Conservation (phyloP, 2,329 filamentous ascomycete species). For the Neoarthrinium moseri region DNA sequence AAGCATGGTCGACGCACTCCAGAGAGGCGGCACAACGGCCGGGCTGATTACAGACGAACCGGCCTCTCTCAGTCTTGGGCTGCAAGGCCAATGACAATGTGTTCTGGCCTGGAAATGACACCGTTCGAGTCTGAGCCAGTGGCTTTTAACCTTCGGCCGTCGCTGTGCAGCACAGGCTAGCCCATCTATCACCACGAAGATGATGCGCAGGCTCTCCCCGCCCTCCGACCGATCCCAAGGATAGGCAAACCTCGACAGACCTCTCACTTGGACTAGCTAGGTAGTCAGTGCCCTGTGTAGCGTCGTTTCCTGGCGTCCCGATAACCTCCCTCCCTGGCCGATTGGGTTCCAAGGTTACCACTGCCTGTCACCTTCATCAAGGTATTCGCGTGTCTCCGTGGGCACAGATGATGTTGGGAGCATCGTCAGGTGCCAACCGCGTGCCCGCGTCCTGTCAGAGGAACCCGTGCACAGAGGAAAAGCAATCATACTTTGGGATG, state of each 20-base stretch:
- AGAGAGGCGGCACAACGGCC: too few relatives aligned
- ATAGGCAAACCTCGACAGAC: too few relatives aligned
- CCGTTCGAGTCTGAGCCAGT: neutral
- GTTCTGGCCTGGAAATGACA: too few relatives aligned
- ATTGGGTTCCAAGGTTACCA: neutral
- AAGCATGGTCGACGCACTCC: too few relatives aligned
- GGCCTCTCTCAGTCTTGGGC: too few relatives aligned
- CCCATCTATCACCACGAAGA: neutral
- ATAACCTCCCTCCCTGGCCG: neutral
- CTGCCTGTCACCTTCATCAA: neutral
- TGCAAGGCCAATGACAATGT: neutral
- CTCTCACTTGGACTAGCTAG: too few relatives aligned
- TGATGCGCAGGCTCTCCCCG: neutral
- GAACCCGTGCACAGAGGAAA: neutral
- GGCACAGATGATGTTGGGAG: neutral
- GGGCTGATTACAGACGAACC: too few relatives aligned
- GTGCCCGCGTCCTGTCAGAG: neutral
- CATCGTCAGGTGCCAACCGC: neutral
- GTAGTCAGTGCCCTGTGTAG: too few relatives aligned
- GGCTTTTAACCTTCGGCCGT: neutral
- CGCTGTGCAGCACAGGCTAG: neutral
- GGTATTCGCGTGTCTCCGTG: neutral
- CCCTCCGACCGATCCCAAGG: too few relatives aligned
- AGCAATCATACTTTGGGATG: too few relatives aligned
- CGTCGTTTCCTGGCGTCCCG: neutral